Percentiles rank a stretch among this genome's conserved stretches.
Conservation (phyloP, 768 basidiomycete genomes). For the Mycena polygramma region DNA sequence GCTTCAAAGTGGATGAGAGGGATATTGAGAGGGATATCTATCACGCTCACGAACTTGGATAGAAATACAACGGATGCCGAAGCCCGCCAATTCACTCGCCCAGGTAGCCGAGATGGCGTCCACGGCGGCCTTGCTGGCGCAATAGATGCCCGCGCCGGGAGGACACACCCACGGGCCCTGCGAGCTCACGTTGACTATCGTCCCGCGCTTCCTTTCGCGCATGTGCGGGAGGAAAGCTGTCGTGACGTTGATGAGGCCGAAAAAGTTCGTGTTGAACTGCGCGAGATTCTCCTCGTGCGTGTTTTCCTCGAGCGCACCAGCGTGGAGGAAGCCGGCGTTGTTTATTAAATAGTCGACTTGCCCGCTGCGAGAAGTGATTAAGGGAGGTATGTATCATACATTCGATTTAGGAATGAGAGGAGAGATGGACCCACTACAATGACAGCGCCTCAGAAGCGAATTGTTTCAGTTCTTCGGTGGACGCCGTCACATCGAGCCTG, state of each 20-base stretch:
- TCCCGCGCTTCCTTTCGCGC: constrained; percentile 27
- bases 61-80: constrained; percentile 24
- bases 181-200: constrained; percentile 40
- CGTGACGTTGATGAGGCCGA: constrained; percentile 45
- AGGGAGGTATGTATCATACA: too few relatives aligned
- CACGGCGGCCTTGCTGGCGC: constrained; percentile 39
- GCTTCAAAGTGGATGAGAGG: background rate
- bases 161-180: constrained; percentile 28
- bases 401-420: background rate
- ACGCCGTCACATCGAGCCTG: constrained; percentile 23
- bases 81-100: constrained; percentile 4
- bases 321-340: too few relatives aligned
- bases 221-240: constrained; percentile 46
- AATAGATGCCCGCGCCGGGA: constrained; percentile 37
- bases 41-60: constrained; percentile 7
- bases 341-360: too few relatives aligned
- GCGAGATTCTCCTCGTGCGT: constrained; percentile 30
- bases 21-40: too few relatives aligned
- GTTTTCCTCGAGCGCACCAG: too few relatives aligned
- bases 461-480: constrained; percentile 14
- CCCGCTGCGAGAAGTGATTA: too few relatives aligned
- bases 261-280: constrained; percentile 45
- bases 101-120: constrained; percentile 31
- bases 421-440: background rate
- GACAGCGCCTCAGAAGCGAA: constrained; percentile 16